These are phyloP conservation scores for Lunularia cruciata DNA, from an alignment of 225 moss, liverwort and hornwort genomes.

Conservation along the genomic window DNA sequence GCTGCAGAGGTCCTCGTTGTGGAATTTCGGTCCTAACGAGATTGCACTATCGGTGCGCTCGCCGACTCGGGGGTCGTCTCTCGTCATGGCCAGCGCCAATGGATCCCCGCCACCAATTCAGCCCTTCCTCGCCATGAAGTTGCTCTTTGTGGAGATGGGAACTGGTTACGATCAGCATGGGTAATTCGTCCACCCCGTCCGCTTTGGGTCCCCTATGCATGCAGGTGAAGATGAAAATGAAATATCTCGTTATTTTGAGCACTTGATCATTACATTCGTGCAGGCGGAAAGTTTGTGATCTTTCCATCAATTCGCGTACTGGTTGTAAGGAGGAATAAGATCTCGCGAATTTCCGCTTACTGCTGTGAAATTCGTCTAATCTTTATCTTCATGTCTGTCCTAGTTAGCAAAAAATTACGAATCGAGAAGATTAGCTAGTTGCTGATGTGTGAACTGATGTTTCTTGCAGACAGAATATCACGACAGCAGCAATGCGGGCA, in stretches of 20 bases:
- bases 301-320: too few species aligned
- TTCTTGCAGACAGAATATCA: constrained; percentile 75
- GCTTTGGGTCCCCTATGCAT: neutral
- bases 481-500: constrained; percentile 89
- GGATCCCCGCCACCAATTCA: neutral
- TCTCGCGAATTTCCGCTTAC: too few species aligned
- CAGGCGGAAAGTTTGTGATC: too few species aligned
- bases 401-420: too few species aligned
- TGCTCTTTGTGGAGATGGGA: constrained; percentile 97
- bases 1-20: neutral
- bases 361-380: too few species aligned
- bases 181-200: constrained; percentile 28
- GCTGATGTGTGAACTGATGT: neutral
- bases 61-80: neutral
- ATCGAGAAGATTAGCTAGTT: too few species aligned
- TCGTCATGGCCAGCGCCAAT: constrained; percentile 14
- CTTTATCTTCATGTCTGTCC: too few species aligned
- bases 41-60: neutral
- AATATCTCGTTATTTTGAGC: too few species aligned
- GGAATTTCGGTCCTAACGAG: neutral
- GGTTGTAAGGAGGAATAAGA: too few species aligned
- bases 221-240: too few species aligned
- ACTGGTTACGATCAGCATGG: constrained; percentile 99
- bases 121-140: constrained; percentile 29
- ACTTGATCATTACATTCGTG: too few species aligned